phyloP scores from a whole-genome alignment of 2,329 filamentous ascomycete species.

The Blastomyces gilchristii region DNA sequence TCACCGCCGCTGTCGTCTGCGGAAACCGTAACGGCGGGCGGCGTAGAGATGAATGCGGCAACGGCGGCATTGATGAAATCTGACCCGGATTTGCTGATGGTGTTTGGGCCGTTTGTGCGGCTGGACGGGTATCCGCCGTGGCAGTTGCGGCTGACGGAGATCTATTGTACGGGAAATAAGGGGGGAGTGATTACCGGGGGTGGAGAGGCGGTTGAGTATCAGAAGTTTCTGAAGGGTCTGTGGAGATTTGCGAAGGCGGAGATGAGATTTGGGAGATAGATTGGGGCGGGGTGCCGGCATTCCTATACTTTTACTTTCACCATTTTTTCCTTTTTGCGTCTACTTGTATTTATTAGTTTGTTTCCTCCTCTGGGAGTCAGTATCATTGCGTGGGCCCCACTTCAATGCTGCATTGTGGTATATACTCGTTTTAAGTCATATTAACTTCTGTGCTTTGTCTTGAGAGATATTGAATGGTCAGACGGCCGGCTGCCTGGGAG shows the following conservation, averaged over 20 bases:
- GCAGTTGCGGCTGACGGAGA: conserved; percentile 91
- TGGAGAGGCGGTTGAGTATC: conserved; percentile 62
- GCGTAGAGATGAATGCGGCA: conserved; percentile 8
- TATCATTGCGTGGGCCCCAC: not conserved
- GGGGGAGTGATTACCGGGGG: conserved; percentile 28
- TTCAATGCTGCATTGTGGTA: not conserved
- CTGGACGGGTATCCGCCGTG: conserved; percentile 90
- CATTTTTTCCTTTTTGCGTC: not conserved
- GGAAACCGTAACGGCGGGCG: conserved; percentile 9
- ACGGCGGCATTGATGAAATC: conserved; percentile 50
- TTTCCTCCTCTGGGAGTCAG: not conserved
- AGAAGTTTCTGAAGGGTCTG: conserved; percentile 78
- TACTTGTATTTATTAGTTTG: not conserved
- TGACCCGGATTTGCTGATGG: conserved; percentile 79
- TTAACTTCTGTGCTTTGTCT: not conserved
- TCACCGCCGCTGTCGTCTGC: conserved; percentile 22
- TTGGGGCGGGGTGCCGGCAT: not conserved
- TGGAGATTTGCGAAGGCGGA: conserved; percentile 78
- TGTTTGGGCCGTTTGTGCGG: conserved; percentile 76
- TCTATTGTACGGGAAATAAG: conserved; percentile 54
- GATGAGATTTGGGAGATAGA: conserved; percentile 65
- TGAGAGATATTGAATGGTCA: not conserved
- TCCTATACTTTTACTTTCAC: not conserved
- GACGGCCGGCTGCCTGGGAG: not conserved
- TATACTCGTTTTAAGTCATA: not conserved